phyloP scores from a whole-genome alignment of 768 basidiomycete species.

The Boletus patriciae region DNA sequence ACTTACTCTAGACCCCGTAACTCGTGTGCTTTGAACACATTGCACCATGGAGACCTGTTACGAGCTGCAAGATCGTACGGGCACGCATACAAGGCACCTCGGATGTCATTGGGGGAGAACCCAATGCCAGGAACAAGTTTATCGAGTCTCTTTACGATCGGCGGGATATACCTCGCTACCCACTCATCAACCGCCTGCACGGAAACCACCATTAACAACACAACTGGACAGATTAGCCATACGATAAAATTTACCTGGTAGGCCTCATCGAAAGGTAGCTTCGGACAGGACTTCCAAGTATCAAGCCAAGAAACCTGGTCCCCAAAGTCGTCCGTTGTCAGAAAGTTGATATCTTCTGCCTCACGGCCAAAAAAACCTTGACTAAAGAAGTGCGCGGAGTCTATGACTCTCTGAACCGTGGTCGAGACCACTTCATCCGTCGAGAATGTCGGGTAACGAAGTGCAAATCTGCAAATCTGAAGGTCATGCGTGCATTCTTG shows the following conservation, averaged over 20 bases:
- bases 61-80: conserved; percentile 42
- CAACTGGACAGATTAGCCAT: not conserved
- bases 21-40: conserved; percentile 36
- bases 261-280: not conserved
- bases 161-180: conserved; percentile 38
- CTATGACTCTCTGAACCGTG: conserved; percentile 30
- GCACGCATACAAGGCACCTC: conserved; percentile 44
- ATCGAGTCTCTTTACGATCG: conserved; percentile 38
- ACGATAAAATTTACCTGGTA: not conserved
- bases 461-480: conserved; percentile 14
- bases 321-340: conserved; percentile 34
- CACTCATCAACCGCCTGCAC: conserved; percentile 24
- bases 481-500: not conserved
- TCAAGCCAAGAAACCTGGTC: conserved; percentile 41
- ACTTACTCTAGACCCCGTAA: conserved; percentile 39
- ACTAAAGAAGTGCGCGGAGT: conserved; percentile 42
- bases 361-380: conserved; percentile 39
- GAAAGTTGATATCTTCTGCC: conserved; percentile 24
- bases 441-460: conserved; percentile 22
- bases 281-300: conserved; percentile 39
- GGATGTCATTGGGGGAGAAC: conserved; percentile 32
- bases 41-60: conserved; percentile 40
- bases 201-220: not conserved
- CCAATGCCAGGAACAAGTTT: conserved; percentile 34
- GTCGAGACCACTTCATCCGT: conserved; percentile 17